Evolutionary conservation across 768 basidiomycete species (phyloP).

Genomic region (Neoboletus magnificus): DNA sequence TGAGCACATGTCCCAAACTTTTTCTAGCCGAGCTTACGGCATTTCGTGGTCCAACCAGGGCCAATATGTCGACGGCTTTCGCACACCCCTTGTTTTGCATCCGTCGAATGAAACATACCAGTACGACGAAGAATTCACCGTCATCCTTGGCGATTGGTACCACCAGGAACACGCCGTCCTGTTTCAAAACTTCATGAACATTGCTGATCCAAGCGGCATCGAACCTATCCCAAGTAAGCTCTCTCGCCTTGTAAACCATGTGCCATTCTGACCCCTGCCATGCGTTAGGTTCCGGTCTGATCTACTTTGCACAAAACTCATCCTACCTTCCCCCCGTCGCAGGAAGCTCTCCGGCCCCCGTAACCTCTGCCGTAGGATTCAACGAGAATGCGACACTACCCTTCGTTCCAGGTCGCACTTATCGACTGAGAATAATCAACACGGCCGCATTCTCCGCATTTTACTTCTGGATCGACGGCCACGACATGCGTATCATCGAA

Average conservation of each 20-base stretch:
- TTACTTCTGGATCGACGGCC: slow-evolving; percentile 88
- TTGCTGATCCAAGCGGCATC: slow-evolving; percentile 75
- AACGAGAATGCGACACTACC: slow-evolving; percentile 84
- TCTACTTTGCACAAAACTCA: slow-evolving; percentile 79
- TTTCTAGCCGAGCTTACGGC: background rate
- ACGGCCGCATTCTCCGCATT: slow-evolving; percentile 70
- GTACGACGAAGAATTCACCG: slow-evolving; percentile 90
- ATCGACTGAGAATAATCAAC: slow-evolving; percentile 86
- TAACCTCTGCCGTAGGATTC: slow-evolving; percentile 66
- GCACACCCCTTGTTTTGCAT: slow-evolving; percentile 81
- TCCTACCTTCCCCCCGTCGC: slow-evolving; percentile 62
- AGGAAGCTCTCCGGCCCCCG: slow-evolving; percentile 44
- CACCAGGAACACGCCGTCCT: slow-evolving; percentile 69
- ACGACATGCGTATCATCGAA: slow-evolving; percentile 81
- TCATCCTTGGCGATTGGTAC: slow-evolving; percentile 92
- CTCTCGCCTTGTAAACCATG: background rate
- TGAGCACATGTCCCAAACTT: background rate
- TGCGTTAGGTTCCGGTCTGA: slow-evolving; percentile 63
- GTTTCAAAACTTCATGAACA: slow-evolving; percentile 61
- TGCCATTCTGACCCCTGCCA: background rate
- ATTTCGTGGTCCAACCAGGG: slow-evolving; percentile 41
- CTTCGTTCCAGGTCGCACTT: slow-evolving; percentile 83
- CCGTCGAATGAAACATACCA: slow-evolving; percentile 58
- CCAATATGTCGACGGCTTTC: slow-evolving; percentile 91
- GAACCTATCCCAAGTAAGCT: slow-evolving; percentile 82